Evolutionary conservation across 768 basidiomycete genomes (phyloP), one percentile per base, ranked within the genome.

Genomic region (Amanita rubescens): DNA sequence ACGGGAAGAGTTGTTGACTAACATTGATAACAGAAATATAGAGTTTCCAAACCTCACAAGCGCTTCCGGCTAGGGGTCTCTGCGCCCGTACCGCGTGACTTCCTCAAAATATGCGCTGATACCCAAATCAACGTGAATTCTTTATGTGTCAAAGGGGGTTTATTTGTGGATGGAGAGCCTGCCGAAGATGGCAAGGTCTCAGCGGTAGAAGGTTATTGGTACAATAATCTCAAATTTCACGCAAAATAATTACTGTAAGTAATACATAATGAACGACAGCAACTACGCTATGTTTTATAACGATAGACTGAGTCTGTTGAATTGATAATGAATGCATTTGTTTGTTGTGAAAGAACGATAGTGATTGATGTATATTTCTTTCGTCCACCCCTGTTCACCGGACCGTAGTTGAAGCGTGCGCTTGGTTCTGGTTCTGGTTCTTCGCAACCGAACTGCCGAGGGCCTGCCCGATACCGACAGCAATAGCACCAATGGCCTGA

Each of bases 401-500:
- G 22, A 55, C 54, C 38, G 45, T 39, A 35, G 46, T 55, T 8
- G 54, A 55, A 38, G 54, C 45, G n/a, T 49, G 54, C 11, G 37
- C 15, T 32, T 64, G 62, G 54, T 68, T 65, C 11, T 50, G 35
- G 17, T 39, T 39, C 35, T 57, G 58, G 50, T 67, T 67, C 52
- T 67, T 67, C 15, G 72, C 67, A 24, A 53, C 52, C 24, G 68
- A 60, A 25, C 65, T 65, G 25, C 71, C 66, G 32, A 75, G 58
- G 7, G 71, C 74, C 57, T 75, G 73, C 8, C 87, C 87, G 30
- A 90, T 70, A 2, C 88, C 87, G 3, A 90, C 77, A 1, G 87
- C 88, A 55, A 90, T 82, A 1, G 86, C 86, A 9, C 88, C 87
- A 22, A 87, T 81, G 1, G 88, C 87, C 58, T 90, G 87, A 12